phyloP scores from a whole-genome alignment of 768 basidiomycete species.

The Amyloporia xantha region DNA sequence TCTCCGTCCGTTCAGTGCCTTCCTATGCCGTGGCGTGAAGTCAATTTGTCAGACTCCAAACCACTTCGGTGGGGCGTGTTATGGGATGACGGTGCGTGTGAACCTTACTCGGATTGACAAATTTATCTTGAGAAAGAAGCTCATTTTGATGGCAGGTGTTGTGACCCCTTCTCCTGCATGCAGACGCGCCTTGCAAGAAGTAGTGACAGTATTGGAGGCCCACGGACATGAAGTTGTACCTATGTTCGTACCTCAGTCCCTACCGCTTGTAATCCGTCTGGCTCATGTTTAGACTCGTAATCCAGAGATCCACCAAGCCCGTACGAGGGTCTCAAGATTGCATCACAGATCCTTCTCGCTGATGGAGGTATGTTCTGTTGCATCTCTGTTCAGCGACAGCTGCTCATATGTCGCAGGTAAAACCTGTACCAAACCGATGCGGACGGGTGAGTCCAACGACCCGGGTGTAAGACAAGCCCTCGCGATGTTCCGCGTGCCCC shows the following conservation, averaged over 20 bases:
- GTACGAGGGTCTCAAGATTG: slow-evolving; percentile 19
- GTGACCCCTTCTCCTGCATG: slow-evolving; percentile 35
- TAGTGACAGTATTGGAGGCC: slow-evolving; percentile 26
- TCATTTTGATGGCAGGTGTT: too few species aligned
- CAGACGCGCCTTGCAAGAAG: slow-evolving; percentile 31
- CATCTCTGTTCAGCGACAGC: background rate
- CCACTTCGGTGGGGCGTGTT: slow-evolving; percentile 35
- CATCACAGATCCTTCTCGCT: slow-evolving; percentile 17
- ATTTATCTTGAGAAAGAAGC: too few species aligned
- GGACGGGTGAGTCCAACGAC: slow-evolving; percentile 20
- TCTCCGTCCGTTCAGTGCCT: slow-evolving; percentile 25
- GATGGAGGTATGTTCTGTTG: slow-evolving; percentile 17
- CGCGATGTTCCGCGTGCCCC: slow-evolving; percentile 17
- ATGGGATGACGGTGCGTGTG: slow-evolving; percentile 33
- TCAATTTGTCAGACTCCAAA: slow-evolving; percentile 22
- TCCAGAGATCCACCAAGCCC: slow-evolving; percentile 25
- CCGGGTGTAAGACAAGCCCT: slow-evolving; percentile 17
- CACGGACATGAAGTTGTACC: slow-evolving; percentile 34
- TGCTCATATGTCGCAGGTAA: slow-evolving; percentile 11
- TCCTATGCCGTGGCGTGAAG: slow-evolving; percentile 36
- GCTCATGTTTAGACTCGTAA: background rate
- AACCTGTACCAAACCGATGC: slow-evolving; percentile 16
- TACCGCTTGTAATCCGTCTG: background rate
- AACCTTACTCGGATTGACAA: too few species aligned
- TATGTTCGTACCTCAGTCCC: slow-evolving; percentile 22